Base-by-base conservation (phyloP, 441 rosid species). In the Populus tomentosa region DNA sequence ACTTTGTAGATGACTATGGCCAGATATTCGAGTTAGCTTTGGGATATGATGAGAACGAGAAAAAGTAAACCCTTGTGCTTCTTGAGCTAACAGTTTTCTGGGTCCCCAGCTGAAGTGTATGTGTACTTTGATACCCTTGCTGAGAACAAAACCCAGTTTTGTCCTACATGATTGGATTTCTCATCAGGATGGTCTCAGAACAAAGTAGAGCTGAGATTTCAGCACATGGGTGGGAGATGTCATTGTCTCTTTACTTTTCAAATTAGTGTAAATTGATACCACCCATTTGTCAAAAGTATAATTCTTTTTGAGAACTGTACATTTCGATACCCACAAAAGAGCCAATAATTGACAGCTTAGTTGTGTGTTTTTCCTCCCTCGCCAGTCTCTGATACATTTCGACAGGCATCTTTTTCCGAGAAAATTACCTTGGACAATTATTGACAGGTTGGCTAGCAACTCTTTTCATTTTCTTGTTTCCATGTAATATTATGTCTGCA, bases 21-120 rank as follows among this genome's bases (percentile, higher is more conserved):
- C 89, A 91, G 81, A 89, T 94, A 72, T 86, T 88, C 14, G 62
- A 84, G 13, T 69, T 94, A 75, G 97, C 97, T 21, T 90, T 95
- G 13, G 76, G 70, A 0, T 80, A 84, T 30, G 90, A 84, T 24
- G 73, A 79, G 21, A 71, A 67, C 5, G 77, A 78, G 59, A 79
- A 83, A 59, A 77, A 80, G 61, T 79, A 75, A 78, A 69, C 61
- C 26, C 75, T 18, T 24, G 13, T 20, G 14, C 11, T 10, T 23
- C 72, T 80, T 56, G 76, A 36, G 69, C 23, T 61, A 56, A n/a
- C 13, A 18, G 62, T 61, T 80, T 69, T 38, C 21, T 32, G 84
- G 76, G 81, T 23, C 53, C 73, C 21, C 46, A 1, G 10, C 16
- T 38, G 67, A 68, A 9, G 36, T 35, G 36, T 35, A 10, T 61